These are phyloP conservation scores for Blastobotrys petasosporus DNA, from an alignment of 1,139 yeast genomes.

Conservation along the genomic window DNA sequence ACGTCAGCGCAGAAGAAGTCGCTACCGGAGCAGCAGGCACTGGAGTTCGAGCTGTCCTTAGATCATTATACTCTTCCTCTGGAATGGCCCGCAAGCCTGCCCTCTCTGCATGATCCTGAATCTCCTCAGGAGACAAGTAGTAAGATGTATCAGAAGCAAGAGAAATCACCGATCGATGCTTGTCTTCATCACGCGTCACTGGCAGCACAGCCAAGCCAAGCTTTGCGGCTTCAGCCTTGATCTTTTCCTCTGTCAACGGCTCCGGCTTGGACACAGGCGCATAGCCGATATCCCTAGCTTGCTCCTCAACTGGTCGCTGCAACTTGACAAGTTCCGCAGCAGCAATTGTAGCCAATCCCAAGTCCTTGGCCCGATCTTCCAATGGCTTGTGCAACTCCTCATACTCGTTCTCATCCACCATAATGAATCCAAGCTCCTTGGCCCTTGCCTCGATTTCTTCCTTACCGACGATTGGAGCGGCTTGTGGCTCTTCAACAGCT, in stretches of 20 bases:
- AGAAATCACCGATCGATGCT: constrained; percentile 1
- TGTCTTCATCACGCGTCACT: constrained; percentile 26
- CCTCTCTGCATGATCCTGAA: constrained; percentile 24
- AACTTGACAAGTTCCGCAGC: constrained; percentile 25
- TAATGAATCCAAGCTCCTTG: constrained; percentile 20
- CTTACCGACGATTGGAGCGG: constrained; percentile 5
- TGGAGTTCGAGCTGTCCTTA: constrained; percentile 5
- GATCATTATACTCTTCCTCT: constrained; percentile 13
- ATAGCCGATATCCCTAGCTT: constrained; percentile 11
- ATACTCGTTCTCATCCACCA: constrained; percentile 18
- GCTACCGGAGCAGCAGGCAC: too few relatives aligned
- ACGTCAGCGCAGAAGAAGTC: background rate
- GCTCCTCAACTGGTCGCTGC: too few relatives aligned
- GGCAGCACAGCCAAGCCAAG: constrained; percentile 40
- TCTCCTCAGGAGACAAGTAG: constrained; percentile 19
- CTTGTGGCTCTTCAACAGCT: constrained; percentile 9
- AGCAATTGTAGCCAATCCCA: constrained; percentile 25
- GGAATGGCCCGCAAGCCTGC: constrained; percentile 21
- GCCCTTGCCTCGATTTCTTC: constrained; percentile 23
- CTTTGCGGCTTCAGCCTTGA: constrained; percentile 19
- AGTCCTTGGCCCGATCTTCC: constrained; percentile 19
- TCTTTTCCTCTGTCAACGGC: constrained; percentile 12
- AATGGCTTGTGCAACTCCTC: constrained; percentile 14
- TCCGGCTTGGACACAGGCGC: constrained; percentile 22
- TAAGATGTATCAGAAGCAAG: constrained; percentile 10